Percentiles rank a stretch among this genome's conserved stretches.
Evolutionary conservation across 495 filamentous ascomycete genomes (phyloP).

Genomic region (Apiosordaria backusii): DNA sequence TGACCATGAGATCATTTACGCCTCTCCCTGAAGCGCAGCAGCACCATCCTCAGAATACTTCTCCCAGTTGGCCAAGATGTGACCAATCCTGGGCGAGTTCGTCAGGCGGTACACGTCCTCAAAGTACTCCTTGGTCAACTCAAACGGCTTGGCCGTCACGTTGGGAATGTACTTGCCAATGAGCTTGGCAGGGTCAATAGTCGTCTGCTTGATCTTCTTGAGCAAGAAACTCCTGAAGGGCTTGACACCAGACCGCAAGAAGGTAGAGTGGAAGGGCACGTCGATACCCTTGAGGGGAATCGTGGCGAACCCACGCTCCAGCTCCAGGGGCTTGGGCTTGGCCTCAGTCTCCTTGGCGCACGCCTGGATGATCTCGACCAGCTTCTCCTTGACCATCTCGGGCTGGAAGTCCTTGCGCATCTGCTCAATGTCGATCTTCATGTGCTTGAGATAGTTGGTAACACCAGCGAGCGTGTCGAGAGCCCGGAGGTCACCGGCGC

Average conservation of each 20-base stretch:
- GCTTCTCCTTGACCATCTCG: slow-evolving; percentile 52
- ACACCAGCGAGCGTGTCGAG: slow-evolving; percentile 91
- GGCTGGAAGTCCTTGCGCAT: slow-evolving; percentile 79
- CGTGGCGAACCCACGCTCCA: slow-evolving; percentile 93
- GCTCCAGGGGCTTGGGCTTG: slow-evolving; percentile 81
- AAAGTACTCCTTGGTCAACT: slow-evolving; percentile 97
- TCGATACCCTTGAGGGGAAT: slow-evolving; percentile 97
- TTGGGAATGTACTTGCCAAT: slow-evolving; percentile 99
- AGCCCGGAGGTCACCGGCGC: slow-evolving; percentile 92
- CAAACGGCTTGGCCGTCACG: slow-evolving; percentile 92
- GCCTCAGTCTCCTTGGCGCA: slow-evolving; percentile 79
- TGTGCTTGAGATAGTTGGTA: slow-evolving; percentile 88
- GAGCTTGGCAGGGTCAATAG: slow-evolving; percentile 92
- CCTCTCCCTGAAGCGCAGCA: background rate
- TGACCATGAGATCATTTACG: background rate
- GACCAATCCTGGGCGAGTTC: slow-evolving; percentile 85
- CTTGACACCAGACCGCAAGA: slow-evolving; percentile 95
- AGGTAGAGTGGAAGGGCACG: slow-evolving; percentile 98
- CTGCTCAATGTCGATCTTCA: slow-evolving; percentile 93
- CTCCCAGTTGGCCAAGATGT: slow-evolving; percentile 82
- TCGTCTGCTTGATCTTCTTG: slow-evolving; percentile 99
- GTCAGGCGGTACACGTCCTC: slow-evolving; percentile 95
- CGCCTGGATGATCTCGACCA: slow-evolving; percentile 68
- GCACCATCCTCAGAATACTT: slow-evolving; percentile 47
- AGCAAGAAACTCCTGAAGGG: slow-evolving; percentile 95